Conservation (phyloP, 345 rosid genomes). For the Lepidium sativum region DNA sequence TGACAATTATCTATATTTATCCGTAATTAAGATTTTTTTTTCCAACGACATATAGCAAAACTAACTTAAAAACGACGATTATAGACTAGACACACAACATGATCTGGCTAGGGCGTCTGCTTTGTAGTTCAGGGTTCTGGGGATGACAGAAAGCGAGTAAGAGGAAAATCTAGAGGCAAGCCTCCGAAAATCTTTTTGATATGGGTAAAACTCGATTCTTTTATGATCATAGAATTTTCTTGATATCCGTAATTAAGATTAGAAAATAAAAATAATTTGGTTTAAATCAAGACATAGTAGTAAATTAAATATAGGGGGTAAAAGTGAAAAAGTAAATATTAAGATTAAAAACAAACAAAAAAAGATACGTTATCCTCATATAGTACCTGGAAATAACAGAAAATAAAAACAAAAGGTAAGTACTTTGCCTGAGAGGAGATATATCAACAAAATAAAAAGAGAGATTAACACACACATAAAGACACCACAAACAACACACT, state of each 20-base stretch:
- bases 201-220: too few relatives aligned
- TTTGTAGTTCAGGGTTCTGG: too few relatives aligned
- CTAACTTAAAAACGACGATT: too few relatives aligned
- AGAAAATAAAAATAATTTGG: not conserved
- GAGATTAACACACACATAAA: not conserved
- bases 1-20: not conserved
- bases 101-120: too few relatives aligned
- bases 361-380: conserved; percentile 19
- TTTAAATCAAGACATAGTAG: not conserved
- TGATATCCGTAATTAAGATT: not conserved
- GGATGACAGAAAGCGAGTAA: too few relatives aligned
- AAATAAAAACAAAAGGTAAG: conserved; percentile 13
- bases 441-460: not conserved
- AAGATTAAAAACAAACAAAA: not conserved
- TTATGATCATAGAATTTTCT: too few relatives aligned
- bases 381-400: conserved; percentile 33
- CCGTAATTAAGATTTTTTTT: not conserved
- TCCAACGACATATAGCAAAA: too few relatives aligned
- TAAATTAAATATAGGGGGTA: not conserved
- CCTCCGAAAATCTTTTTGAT: too few relatives aligned
- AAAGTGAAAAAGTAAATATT: conserved; percentile 6
- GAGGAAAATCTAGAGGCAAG: too few relatives aligned
- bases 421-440: conserved; percentile 13
- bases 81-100: too few relatives aligned
- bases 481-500: conserved; percentile 5